Conservation (phyloP, 2,329 filamentous ascomycete genomes). For the Aspergillus sp. region DNA sequence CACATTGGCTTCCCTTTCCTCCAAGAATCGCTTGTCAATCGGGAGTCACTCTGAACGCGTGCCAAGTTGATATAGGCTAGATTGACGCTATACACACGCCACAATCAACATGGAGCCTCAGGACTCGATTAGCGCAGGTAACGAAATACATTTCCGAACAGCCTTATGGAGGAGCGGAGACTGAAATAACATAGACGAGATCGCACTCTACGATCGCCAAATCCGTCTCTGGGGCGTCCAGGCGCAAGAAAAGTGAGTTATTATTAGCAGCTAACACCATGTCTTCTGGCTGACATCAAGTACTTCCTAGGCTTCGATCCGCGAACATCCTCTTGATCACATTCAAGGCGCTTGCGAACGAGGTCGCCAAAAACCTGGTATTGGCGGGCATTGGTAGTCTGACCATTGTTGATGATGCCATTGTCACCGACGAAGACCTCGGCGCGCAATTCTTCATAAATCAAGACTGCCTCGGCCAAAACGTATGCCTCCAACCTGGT, state of each 20-base stretch:
- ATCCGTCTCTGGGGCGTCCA: constrained; percentile 97
- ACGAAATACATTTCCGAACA: constrained; percentile 2
- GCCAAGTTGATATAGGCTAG: not conserved
- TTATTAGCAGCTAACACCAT: not conserved
- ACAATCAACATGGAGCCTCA: constrained; percentile 19
- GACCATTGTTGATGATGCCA: constrained; percentile 80
- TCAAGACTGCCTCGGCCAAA: constrained; percentile 73
- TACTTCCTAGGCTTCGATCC: constrained; percentile 69
- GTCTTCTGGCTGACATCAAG: constrained; percentile 1
- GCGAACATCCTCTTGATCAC: constrained; percentile 89
- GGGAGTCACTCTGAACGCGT: not conserved
- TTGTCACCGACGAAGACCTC: constrained; percentile 77
- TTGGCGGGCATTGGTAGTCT: constrained; percentile 89
- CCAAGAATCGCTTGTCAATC: not conserved
- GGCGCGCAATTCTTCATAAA: constrained; percentile 82
- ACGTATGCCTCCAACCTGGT: constrained; percentile 48
- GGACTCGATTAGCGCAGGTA: constrained; percentile 35
- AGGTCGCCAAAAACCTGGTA: constrained; percentile 96
- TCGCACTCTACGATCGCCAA: constrained; percentile 95
- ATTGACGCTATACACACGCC: not conserved
- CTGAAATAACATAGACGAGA: constrained; percentile 69
- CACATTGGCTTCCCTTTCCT: not conserved
- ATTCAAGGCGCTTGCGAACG: constrained; percentile 84
- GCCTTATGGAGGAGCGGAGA: constrained; percentile 1
- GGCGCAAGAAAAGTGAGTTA: constrained; percentile 73